Percentiles rank a stretch among this genome's conserved stretches.
Evolutionary conservation across 176 grass and related monocot genomes (phyloP).

Genomic region (Zoysia japonica): DNA sequence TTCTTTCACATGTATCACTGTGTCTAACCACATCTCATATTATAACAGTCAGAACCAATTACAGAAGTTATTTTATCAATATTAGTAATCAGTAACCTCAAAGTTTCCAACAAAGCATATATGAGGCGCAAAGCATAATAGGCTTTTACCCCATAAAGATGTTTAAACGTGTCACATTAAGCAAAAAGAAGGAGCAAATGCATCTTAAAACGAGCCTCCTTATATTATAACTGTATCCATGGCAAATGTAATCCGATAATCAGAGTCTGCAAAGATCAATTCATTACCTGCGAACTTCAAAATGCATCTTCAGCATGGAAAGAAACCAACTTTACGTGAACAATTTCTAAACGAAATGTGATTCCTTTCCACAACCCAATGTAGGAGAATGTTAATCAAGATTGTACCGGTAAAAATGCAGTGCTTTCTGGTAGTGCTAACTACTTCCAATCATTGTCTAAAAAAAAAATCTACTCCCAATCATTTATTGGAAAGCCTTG

Average conservation of each 20-base stretch:
- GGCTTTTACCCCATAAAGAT: conserved; percentile 10
- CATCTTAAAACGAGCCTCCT: conserved; percentile 4
- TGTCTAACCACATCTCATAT: background rate
- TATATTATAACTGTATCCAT: background rate
- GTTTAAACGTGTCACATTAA: conserved; percentile 5
- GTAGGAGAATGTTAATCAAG: background rate
- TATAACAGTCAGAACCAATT: background rate
- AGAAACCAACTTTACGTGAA: background rate
- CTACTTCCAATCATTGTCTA: background rate
- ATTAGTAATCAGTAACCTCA: conserved; percentile 8
- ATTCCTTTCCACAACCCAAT: conserved; percentile 4
- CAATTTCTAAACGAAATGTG: background rate
- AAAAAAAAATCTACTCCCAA: background rate
- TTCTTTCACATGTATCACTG: background rate
- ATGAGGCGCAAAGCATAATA: conserved; percentile 4
- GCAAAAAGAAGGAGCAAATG: conserved; percentile 33
- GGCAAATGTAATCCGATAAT: background rate
- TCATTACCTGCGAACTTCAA: background rate
- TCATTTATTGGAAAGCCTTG: background rate
- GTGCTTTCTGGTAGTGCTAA: background rate
- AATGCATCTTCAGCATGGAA: background rate
- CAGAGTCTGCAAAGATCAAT: background rate
- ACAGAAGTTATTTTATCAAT: background rate
- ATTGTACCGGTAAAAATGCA: background rate
- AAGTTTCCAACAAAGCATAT: background rate